These are phyloP conservation scores for Entamoeba invadens DNA, from an alignment of 208 protist species.

Conservation along the genomic window DNA sequence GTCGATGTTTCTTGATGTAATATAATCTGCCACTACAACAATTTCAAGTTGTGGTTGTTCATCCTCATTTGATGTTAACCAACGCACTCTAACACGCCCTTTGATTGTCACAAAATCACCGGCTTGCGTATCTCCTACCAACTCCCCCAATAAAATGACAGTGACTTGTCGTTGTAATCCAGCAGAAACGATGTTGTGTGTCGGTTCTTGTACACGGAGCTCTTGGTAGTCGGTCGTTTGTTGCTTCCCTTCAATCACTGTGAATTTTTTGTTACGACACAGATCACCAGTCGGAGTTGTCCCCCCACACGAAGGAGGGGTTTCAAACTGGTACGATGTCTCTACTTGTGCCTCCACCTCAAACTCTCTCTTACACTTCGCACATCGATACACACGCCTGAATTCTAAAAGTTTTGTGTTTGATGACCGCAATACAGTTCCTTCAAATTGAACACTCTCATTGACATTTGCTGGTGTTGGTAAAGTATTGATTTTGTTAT, in stretches of 20 bases:
- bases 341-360: neutral
- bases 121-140: neutral
- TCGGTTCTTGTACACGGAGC: neutral
- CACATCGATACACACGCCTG: neutral
- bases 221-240: neutral
- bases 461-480: neutral
- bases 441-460: neutral
- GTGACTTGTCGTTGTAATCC: neutral
- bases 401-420: neutral
- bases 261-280: neutral
- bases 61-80: neutral
- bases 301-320: neutral
- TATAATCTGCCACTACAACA: neutral
- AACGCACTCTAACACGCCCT: neutral
- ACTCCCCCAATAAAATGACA: neutral
- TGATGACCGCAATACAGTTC: neutral
- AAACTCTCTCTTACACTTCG: neutral
- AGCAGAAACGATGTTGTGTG: neutral
- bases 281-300: neutral
- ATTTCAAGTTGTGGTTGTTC: neutral
- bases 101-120: neutral
- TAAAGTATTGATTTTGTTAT: neutral
- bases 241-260: neutral
- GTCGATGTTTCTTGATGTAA: neutral
- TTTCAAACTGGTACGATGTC: neutral